Evolutionary conservation across 805 yeast species (phyloP), one percentile per base, ranked within the genome.

Genomic region (Metschnikowia colocasiae): DNA sequence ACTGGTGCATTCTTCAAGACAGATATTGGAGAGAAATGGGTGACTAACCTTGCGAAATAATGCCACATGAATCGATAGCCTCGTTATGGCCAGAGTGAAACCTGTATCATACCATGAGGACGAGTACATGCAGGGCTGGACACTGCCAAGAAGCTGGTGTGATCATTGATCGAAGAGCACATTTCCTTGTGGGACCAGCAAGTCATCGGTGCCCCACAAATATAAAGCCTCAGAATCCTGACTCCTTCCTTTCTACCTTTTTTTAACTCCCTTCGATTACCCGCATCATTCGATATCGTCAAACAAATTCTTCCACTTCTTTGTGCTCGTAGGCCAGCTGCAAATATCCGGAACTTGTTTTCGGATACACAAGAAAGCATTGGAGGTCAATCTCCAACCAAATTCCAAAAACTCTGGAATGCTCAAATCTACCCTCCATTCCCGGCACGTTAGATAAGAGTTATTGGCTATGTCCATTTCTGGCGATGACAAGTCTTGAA

Each of bases 401-500:
- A n/a, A n/a, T n/a, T n/a, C n/a, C n/a, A n/a, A n/a, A n/a, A n/a
- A n/a, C n/a, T n/a, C n/a, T n/a, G n/a, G n/a, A n/a, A n/a, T n/a
- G n/a, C n/a, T n/a, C n/a, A n/a, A n/a, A n/a, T n/a, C n/a, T n/a
- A n/a, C n/a, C n/a, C n/a, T n/a, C n/a, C n/a, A n/a, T n/a, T n/a
- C n/a, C n/a, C n/a, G n/a, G n/a, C n/a, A n/a, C 86, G 74, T 94
- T 94, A 33, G 95, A 86, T 53, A 86, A 86, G 94, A 86, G 59
- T 68, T 85, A 53, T 81, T 86, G 29, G 87, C 87, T 2, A 78
- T 81, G 61, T 71, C 76, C 38, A 66, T 76, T 33, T 70, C 76
- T 36, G 83, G 87, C 10, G 81, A 81, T 55, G 80, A 78, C 47
- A 60, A 65, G 63, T 60, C 26, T 76, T 83, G 59, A 82, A 81